A percentile compares a stretch with the other conserved stretches of the same genome.
Conservation (phyloP, 768 basidiomycete genomes). For the Neoboletus magnificus region DNA sequence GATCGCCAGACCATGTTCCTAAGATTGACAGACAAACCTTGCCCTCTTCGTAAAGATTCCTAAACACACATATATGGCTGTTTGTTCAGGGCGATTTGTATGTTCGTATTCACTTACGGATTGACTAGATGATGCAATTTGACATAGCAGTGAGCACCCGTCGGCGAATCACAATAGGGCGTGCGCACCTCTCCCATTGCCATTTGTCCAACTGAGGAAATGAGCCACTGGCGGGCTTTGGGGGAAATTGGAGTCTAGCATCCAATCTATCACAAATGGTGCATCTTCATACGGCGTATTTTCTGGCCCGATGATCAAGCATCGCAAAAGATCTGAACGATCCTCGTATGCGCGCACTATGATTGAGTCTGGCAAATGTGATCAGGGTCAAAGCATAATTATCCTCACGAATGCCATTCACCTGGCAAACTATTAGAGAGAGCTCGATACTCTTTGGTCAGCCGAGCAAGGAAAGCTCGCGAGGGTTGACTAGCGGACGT, state of each 20-base stretch:
- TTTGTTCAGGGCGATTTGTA: background rate
- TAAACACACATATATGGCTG: constrained; percentile 25
- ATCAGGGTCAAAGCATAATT: constrained; percentile 5
- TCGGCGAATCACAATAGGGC: background rate
- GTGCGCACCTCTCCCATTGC: constrained; percentile 66
- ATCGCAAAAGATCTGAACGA: constrained; percentile 80
- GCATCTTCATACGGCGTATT: constrained; percentile 96
- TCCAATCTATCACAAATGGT: constrained; percentile 94
- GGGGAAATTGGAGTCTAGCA: constrained; percentile 81
- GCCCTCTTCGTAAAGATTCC: constrained; percentile 92
- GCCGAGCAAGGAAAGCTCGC: constrained; percentile 69
- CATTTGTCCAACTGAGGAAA: constrained; percentile 93
- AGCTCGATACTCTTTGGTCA: constrained; percentile 80
- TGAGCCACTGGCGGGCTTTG: constrained; percentile 81
- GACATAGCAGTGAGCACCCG: background rate
- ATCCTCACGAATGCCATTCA: constrained; percentile 32
- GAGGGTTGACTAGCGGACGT: constrained; percentile 60
- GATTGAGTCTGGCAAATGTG: constrained; percentile 61
- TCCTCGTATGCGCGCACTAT: constrained; percentile 90
- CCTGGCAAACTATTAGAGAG: constrained; percentile 80
- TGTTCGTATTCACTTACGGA: constrained; percentile 50
- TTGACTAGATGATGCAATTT: constrained; percentile 44
- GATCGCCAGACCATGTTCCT: constrained; percentile 90
- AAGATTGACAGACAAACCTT: constrained; percentile 92
- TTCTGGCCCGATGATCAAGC: constrained; percentile 86